Evolutionary conservation across 73 alveolate species (phyloP).

Genomic region (Tetrahymena borealis): DNA sequence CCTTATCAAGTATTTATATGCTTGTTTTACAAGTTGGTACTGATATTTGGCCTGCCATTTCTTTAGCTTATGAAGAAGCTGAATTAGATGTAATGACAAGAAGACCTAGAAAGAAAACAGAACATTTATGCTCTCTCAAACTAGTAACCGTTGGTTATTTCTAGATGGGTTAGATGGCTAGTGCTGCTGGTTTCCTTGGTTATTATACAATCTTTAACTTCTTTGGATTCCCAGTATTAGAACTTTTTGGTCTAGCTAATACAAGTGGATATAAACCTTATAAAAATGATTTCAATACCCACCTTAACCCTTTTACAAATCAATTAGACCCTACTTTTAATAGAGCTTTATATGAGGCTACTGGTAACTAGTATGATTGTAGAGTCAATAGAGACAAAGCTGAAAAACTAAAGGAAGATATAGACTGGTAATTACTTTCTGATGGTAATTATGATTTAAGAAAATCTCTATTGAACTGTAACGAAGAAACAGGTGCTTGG

Average conservation of each 20-base stretch:
- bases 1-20: conserved; percentile 75
- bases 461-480: conserved; percentile 26
- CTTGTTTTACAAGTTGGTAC: conserved; percentile 83
- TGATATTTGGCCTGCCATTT: conserved; percentile 88
- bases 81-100: conserved; percentile 88
- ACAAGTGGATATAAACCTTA: conserved; percentile 58
- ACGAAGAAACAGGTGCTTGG: background rate
- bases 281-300: conserved; percentile 46
- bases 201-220: conserved; percentile 77
- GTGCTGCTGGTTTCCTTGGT: conserved; percentile 72
- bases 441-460: conserved; percentile 29
- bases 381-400: background rate
- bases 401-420: background rate
- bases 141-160: conserved; percentile 66
- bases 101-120: conserved; percentile 86
- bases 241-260: conserved; percentile 54
- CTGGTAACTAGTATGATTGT: conserved; percentile 6
- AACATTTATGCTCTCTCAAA: conserved; percentile 71
- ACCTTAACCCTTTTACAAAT: background rate
- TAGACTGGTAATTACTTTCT: conserved; percentile 30
- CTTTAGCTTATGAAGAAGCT: conserved; percentile 89
- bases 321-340: background rate
- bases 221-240: conserved; percentile 71
- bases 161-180: conserved; percentile 61
- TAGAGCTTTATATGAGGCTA: background rate